phyloP scores from a whole-genome alignment of 805 yeast species.

The Zygoascus flipseniorum region DNA sequence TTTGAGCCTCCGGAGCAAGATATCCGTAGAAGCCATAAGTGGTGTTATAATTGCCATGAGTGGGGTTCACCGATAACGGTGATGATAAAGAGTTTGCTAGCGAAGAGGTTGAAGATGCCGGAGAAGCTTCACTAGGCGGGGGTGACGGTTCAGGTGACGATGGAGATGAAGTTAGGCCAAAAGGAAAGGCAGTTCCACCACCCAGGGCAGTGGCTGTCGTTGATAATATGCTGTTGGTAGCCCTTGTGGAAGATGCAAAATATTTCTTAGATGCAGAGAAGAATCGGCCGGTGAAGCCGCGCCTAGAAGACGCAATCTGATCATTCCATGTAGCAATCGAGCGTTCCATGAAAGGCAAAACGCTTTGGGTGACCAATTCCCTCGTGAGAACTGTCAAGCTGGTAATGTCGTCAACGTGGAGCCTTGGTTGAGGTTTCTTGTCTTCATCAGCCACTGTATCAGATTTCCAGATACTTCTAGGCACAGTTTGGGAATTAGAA shows the following conservation, averaged over 20 bases:
- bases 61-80: not conserved
- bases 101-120: not conserved
- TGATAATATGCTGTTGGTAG: slow-evolving; percentile 23
- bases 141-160: slow-evolving; percentile 7
- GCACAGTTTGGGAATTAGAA: slow-evolving; percentile 4
- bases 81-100: not conserved
- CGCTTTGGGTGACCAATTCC: slow-evolving; percentile 40
- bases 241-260: slow-evolving; percentile 27
- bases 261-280: slow-evolving; percentile 57
- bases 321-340: slow-evolving; percentile 83
- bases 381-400: slow-evolving; percentile 34
- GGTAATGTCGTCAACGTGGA: slow-evolving; percentile 31
- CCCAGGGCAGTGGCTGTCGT: slow-evolving; percentile 19
- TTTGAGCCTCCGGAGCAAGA: slow-evolving; percentile 58
- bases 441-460: slow-evolving; percentile 4
- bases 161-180: slow-evolving; percentile 14
- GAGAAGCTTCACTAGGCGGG: not conserved
- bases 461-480: not conserved
- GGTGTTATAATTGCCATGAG: slow-evolving; percentile 35
- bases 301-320: slow-evolving; percentile 64
- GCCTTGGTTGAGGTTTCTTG: not conserved
- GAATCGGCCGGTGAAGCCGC: slow-evolving; percentile 64
- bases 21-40: slow-evolving; percentile 43
- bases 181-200: slow-evolving; percentile 8
- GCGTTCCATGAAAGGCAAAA: slow-evolving; percentile 79